Evolutionary conservation across 345 rosid species (phyloP).

Genomic region (Laguncularia racemosa): DNA sequence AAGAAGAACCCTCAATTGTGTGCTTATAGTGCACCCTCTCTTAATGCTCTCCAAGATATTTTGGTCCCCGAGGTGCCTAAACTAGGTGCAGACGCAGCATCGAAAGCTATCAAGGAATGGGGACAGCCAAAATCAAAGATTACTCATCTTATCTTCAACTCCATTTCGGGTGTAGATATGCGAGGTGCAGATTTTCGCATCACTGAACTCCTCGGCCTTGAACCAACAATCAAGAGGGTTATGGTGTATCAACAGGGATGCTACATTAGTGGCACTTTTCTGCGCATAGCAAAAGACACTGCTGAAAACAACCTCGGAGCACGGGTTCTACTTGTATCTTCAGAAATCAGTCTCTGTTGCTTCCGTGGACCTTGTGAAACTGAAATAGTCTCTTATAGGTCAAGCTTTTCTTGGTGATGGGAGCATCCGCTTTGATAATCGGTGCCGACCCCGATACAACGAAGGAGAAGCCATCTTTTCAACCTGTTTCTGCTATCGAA

Average conservation of each 20-base stretch:
- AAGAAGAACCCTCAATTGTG: conserved; percentile 5
- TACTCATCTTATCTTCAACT: conserved; percentile 2
- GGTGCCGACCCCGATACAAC: conserved; percentile 6
- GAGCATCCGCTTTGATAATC: conserved; percentile 13
- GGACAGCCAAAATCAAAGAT: conserved; percentile 12
- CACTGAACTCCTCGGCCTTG: too few species aligned
- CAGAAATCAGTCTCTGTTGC: conserved; percentile 8
- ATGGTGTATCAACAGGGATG: conserved; percentile 17
- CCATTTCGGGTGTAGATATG: too few species aligned
- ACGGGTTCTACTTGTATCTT: conserved; percentile 14
- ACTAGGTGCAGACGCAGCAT: conserved; percentile 14
- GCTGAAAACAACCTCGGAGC: conserved; percentile 19
- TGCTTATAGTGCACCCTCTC: conserved; percentile 6
- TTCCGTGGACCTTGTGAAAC: conserved; percentile 14
- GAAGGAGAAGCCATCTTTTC: conserved; percentile 10
- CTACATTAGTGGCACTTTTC: conserved; percentile 4
- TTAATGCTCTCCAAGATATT: conserved; percentile 8
- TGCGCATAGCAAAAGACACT: conserved; percentile 21
- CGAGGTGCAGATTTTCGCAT: too few species aligned
- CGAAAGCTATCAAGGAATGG: conserved; percentile 11
- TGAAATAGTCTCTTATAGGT: background rate
- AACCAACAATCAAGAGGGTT: conserved; percentile 10
- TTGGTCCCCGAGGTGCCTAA: conserved; percentile 4
- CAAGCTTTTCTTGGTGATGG: conserved; percentile 9
- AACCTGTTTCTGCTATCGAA: conserved; percentile 1